Evolutionary conservation across 805 yeast genomes (phyloP), one percentile per base, ranked within the genome.

Genomic region (Limtongia smithiae): DNA sequence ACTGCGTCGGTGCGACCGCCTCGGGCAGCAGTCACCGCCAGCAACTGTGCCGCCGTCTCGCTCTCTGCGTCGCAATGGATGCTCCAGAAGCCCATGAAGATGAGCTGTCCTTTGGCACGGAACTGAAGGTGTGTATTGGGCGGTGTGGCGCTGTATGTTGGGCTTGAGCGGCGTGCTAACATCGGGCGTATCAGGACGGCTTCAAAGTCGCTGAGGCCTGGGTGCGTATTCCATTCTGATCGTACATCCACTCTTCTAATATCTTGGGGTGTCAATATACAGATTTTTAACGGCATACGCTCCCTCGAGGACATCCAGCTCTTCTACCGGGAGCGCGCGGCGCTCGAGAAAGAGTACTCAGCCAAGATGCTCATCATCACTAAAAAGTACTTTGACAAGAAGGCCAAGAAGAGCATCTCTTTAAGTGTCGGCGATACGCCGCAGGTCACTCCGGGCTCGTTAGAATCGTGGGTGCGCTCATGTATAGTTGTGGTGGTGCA

Each of bases 351-450:
- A 58, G 97, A 91, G 59, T 89, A 91, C 61, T 75, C 95, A 9
- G 69, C 73, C 15, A 84, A 80, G 57, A 71, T 93, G 48, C 73
- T 77, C 45, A 75, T 76, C 8, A 68, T 93, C 51, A 75, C 87
- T 37, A 69, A 80, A 44, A 86, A 81, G 51, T 85, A 81, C 55
- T 81, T 87, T 59, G 82, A 81, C 51, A 83, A 80, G 66, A 89
- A 90, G 64, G 83, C 95, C 41, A 79, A 80, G 56, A 67, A 74
- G 15, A 73, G 87, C 9, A 78, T 91, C 0, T 65, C 70, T 12
- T 67, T 93, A 25, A 80, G 90, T 37, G 98, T 93, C 2, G 99
- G 99, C 22, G 95, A 87, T 52, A 78, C 78, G 15, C 98, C 99
- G 0, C 77, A 81, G 36, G 78, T 86, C 37, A 93, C 99, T 0